These are phyloP conservation scores for Coemansia sp. DNA, from an alignment of 192 early-diverging fungal genomes.

Conservation along the genomic window DNA sequence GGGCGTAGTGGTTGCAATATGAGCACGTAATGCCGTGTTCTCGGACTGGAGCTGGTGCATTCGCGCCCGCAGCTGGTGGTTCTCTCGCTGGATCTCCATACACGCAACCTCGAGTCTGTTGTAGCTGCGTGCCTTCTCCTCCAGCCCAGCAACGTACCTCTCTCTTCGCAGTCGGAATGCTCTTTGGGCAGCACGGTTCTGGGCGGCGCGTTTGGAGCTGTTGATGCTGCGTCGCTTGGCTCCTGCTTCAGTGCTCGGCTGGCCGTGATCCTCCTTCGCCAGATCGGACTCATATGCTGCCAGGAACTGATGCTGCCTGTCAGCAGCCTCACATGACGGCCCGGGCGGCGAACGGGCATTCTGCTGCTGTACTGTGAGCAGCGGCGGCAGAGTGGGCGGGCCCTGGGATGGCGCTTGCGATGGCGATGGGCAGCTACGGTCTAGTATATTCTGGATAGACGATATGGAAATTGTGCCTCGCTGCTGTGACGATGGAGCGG, in stretches of 20 bases:
- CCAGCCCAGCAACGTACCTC: conserved; percentile 36
- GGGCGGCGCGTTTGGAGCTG: conserved; percentile 47
- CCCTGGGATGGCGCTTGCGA: conserved; percentile 1
- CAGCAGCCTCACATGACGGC: no score
- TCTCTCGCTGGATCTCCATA: conserved; percentile 37
- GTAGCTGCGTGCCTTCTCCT: conserved; percentile 45
- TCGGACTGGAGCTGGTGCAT: conserved; percentile 25
- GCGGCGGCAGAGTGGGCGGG: background rate
- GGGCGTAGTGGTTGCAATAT: conserved; percentile 19
- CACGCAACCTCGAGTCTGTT: conserved; percentile 38
- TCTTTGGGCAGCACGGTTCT: conserved; percentile 45
- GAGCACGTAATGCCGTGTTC: conserved; percentile 17
- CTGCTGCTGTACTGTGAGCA: background rate
- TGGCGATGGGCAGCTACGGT: conserved; percentile 1
- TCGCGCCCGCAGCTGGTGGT: conserved; percentile 22
- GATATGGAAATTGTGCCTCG: conserved; percentile 7
- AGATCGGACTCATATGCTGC: conserved; percentile 12
- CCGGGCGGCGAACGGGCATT: no score
- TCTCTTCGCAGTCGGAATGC: conserved; percentile 46
- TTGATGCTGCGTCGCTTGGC: conserved; percentile 38
- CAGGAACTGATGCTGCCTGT: no score
- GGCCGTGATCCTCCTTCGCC: conserved; percentile 19
- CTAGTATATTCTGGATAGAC: conserved; percentile 20
- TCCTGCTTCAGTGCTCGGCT: conserved; percentile 10
- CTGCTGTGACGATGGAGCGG: conserved; percentile 10